A percentile compares a stretch with the other conserved stretches of the same genome.
These are phyloP conservation scores for Pycnococcus provasolii DNA, from an alignment of 139 green algal genomes.

Conservation along the genomic window DNA sequence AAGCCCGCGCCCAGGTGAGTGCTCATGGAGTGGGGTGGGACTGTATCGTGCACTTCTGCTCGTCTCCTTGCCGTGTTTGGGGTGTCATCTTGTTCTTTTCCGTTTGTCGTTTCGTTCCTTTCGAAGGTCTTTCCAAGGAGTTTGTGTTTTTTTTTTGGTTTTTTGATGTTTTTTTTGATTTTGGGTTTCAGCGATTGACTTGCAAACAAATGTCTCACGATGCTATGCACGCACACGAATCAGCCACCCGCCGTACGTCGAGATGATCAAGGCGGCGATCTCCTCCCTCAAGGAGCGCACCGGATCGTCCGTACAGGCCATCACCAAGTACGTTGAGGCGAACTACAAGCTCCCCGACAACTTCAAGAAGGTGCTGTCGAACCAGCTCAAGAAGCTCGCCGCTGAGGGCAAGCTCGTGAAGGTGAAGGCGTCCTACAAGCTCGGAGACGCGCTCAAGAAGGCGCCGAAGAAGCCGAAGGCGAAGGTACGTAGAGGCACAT, in stretches of 20 bases:
- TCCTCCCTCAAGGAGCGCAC: conserved; percentile 59
- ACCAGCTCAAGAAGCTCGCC: conserved; percentile 40
- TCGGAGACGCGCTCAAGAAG: conserved; percentile 47
- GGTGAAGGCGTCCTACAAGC: conserved; percentile 62
- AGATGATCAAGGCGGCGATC: conserved; percentile 58
- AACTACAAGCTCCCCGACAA: conserved; percentile 44
- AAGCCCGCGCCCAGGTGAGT: too few species aligned
- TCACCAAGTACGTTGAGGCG: conserved; percentile 63
- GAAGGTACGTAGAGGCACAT: not conserved
- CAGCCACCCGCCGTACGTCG: conserved; percentile 22
- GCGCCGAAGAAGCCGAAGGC: conserved; percentile 9
- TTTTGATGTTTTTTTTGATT: too few species aligned
- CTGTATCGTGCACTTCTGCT: too few species aligned
- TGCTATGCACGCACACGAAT: too few species aligned
- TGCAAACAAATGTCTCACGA: too few species aligned
- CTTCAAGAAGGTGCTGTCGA: conserved; percentile 48
- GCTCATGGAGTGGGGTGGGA: too few species aligned
- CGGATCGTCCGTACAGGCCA: conserved; percentile 52
- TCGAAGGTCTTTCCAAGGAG: too few species aligned
- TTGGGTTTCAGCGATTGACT: too few species aligned
- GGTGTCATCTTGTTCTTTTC: too few species aligned
- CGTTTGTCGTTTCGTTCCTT: too few species aligned
- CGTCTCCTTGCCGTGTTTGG: too few species aligned
- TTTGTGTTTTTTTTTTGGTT: too few species aligned
- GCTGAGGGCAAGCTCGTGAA: conserved; percentile 52